Evolutionary conservation across 2,329 filamentous ascomycete genomes (phyloP).

Genomic region (Dothidotthia symphoricarpi): DNA sequence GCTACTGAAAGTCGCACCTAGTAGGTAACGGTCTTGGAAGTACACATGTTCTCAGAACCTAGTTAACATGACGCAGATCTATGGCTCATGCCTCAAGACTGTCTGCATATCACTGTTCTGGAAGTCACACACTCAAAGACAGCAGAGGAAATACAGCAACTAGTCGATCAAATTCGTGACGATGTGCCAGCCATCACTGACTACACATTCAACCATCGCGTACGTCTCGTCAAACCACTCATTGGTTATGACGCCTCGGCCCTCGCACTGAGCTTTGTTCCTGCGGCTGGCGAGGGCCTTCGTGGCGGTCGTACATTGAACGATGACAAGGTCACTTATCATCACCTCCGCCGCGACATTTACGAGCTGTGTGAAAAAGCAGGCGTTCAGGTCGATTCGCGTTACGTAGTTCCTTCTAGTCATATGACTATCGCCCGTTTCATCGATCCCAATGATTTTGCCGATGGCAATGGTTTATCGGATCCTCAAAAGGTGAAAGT

Average conservation of each 20-base stretch:
- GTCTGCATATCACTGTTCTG: constrained; percentile 80
- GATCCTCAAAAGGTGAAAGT: constrained; percentile 56
- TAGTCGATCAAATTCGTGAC: constrained; percentile 59
- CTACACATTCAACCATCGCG: constrained; percentile 64
- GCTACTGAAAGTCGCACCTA: constrained; percentile 63
- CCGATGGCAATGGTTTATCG: constrained; percentile 42
- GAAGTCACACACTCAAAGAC: constrained; percentile 82
- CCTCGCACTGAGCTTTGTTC: constrained; percentile 82
- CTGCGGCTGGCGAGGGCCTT: constrained; percentile 63
- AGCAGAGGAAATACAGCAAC: constrained; percentile 61
- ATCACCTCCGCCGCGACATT: constrained; percentile 81
- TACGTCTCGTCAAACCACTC: constrained; percentile 76
- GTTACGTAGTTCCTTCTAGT: constrained; percentile 85
- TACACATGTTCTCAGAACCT: too few relatives aligned
- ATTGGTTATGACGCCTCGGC: constrained; percentile 83
- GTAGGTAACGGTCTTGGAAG: too few relatives aligned
- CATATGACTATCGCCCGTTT: constrained; percentile 88
- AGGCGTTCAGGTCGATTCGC: constrained; percentile 69
- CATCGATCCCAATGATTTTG: constrained; percentile 62
- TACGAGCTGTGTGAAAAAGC: constrained; percentile 61
- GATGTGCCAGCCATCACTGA: constrained; percentile 61
- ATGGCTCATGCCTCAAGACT: constrained; percentile 80
- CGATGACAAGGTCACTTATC: constrained; percentile 76
- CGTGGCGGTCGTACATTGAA: constrained; percentile 37
- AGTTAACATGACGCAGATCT: constrained; percentile 54